Evolutionary conservation across 768 basidiomycete species (phyloP), one percentile per base, ranked within the genome.

Genomic region (Porphyrellus cyaneotinctus): DNA sequence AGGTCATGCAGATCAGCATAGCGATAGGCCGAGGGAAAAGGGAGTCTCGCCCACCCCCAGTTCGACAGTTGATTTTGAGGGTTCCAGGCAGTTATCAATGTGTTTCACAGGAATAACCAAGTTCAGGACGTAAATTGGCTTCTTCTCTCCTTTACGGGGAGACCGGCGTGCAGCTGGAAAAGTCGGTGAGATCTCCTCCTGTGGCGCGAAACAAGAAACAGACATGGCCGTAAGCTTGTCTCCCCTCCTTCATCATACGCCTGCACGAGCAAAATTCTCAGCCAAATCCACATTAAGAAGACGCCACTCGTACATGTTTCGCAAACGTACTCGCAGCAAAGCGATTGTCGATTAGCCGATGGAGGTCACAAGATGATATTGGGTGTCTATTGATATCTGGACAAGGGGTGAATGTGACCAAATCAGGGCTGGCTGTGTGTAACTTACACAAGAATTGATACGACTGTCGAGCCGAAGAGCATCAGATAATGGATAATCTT

Each of bases 381-480:
- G 83, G 83, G 60, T 91, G 89, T 18, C 74, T 75, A 69, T 95
- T 95, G 65, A 95, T 77, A 65, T 87, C 93, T 95, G 59, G 49
- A 53, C 36, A 42, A 24, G 47, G 18, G 32, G 45, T 41, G 36
- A 24, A 20, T 35, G 22, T 30, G 43, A 43, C 49, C 26, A 18
- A 44, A 54, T 47, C 35, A 35, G 33, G 52, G 43, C 32, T 36
- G 20, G 35, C 26, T 14, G 26, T 33, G 23, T 36, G 53, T 39
- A 20, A 68, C 84, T 60, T 65, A 94, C 95, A 97, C 38, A 97
- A 69, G 72, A 85, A 90, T 68, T 98, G 95, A 67, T 87, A 81
- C n/a, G 80, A 72, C 90, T 95, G 64, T 53, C 54, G 51, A 30
- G 54, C 55, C 59, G 56, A 67, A 56, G 38, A 53, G 35, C 57